Conservation (phyloP, 768 basidiomycete species). For the Russula lepida region DNA sequence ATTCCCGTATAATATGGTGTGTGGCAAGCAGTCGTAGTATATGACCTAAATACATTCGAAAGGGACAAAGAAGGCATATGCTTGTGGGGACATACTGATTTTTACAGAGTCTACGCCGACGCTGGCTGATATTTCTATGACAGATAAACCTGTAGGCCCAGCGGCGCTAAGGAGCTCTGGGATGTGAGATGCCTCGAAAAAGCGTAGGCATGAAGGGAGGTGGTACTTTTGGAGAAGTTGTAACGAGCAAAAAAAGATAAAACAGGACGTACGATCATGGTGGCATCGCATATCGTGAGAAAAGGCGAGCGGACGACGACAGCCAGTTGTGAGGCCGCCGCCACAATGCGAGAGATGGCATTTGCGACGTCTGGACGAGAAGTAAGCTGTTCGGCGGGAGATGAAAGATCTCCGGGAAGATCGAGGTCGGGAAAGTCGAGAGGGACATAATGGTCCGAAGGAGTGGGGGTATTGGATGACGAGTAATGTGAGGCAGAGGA, state of each 20-base stretch:
- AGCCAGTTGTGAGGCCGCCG: slow-evolving; percentile 60
- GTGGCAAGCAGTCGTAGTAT: slow-evolving; percentile 69
- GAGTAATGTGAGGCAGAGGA: slow-evolving; percentile 20
- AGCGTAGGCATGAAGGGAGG: slow-evolving; percentile 63
- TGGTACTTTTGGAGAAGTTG: slow-evolving; percentile 43
- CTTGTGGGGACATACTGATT: slow-evolving; percentile 37
- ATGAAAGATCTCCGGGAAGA: slow-evolving; percentile 26
- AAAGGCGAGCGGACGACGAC: slow-evolving; percentile 61
- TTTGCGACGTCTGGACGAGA: slow-evolving; percentile 50
- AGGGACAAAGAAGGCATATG: not conserved
- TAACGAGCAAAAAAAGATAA: not conserved
- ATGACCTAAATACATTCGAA: slow-evolving; percentile 41
- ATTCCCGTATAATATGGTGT: slow-evolving; percentile 66
- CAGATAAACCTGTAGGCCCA: slow-evolving; percentile 45
- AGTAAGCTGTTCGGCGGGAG: slow-evolving; percentile 46
- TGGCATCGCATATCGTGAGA: slow-evolving; percentile 62
- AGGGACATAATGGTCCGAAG: not conserved
- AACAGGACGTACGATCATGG: slow-evolving; percentile 49
- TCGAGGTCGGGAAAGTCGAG: slow-evolving; percentile 27
- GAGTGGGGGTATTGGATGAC: not conserved
- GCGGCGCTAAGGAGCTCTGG: slow-evolving; percentile 63
- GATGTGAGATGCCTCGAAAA: slow-evolving; percentile 63
- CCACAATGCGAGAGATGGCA: slow-evolving; percentile 56
- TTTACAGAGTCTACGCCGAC: slow-evolving; percentile 40
- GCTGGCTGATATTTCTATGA: slow-evolving; percentile 30